These are phyloP conservation scores for Fusarium phyllophilum DNA, from an alignment of 2,329 filamentous ascomycete genomes.

Conservation along the genomic window DNA sequence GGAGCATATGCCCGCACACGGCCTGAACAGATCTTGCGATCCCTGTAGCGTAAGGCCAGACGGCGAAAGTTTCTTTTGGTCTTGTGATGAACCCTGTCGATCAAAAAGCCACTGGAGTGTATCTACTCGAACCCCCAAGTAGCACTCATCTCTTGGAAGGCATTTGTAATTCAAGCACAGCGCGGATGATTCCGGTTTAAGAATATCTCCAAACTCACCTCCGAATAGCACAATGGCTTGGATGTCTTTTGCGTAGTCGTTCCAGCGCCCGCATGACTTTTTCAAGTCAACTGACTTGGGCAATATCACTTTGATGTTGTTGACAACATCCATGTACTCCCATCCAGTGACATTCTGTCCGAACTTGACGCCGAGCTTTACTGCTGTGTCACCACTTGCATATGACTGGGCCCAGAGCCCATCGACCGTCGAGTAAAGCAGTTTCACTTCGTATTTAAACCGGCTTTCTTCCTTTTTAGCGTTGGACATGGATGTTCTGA, in stretches of 20 bases:
- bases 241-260: not conserved
- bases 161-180: fast-evolving
- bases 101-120: not conserved
- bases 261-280: not conserved
- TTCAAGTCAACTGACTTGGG: not conserved
- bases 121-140: not conserved
- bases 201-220: not conserved
- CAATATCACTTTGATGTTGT: not conserved
- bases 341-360: not conserved
- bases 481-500: not conserved
- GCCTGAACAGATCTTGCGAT: not conserved
- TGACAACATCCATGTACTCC: not conserved
- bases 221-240: not conserved
- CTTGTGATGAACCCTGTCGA: not conserved
- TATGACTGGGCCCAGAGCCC: not conserved
- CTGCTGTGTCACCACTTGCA: not conserved
- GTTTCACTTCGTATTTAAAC: not conserved
- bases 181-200: not conserved
- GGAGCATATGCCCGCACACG: not conserved
- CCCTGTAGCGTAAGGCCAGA: not conserved
- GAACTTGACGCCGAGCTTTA: not conserved
- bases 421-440: not conserved
- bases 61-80: not conserved
- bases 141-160: not conserved
- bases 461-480: not conserved